Evolutionary conservation across 2,329 filamentous ascomycete genomes (phyloP).

Genomic region (Cladosporium austrohemisphaericum): DNA sequence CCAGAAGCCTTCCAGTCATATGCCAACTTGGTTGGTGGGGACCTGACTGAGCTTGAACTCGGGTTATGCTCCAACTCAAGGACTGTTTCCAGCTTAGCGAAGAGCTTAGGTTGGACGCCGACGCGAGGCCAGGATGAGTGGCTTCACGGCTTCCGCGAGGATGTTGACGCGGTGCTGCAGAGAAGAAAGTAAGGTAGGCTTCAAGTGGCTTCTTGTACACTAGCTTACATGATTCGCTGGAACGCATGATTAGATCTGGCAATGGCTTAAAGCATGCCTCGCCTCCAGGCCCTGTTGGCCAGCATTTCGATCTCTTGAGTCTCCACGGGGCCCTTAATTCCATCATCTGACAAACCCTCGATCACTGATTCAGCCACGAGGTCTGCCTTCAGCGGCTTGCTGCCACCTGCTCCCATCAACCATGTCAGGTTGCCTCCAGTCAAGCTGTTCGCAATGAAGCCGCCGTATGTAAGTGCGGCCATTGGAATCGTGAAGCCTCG

Average conservation of each 20-base stretch:
- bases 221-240: constrained; percentile 1
- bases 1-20: constrained; percentile 18
- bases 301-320: constrained; percentile 75
- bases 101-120: constrained; percentile 20
- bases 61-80: constrained; percentile 30
- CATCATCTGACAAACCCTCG: constrained; percentile 74
- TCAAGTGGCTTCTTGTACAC: neutral
- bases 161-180: neutral
- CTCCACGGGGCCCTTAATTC: constrained; percentile 71
- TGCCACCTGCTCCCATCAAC: constrained; percentile 75
- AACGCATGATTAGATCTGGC: neutral
- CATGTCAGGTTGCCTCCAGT: constrained; percentile 71
- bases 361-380: constrained; percentile 84
- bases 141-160: constrained; percentile 11
- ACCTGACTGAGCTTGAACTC: constrained; percentile 32
- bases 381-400: constrained; percentile 85
- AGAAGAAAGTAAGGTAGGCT: neutral
- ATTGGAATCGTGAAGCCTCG: constrained; percentile 79
- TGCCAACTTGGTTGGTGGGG: constrained; percentile 18
- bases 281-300: constrained; percentile 80
- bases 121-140: constrained; percentile 18
- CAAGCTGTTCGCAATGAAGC: constrained; percentile 70
- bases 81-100: constrained; percentile 16
- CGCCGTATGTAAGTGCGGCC: constrained; percentile 71
- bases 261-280: constrained; percentile 69